Percentiles rank a stretch among this genome's conserved stretches.
Conservation (phyloP, 2,329 filamentous ascomycete species). For the Scedosporium apiospermum region DNA sequence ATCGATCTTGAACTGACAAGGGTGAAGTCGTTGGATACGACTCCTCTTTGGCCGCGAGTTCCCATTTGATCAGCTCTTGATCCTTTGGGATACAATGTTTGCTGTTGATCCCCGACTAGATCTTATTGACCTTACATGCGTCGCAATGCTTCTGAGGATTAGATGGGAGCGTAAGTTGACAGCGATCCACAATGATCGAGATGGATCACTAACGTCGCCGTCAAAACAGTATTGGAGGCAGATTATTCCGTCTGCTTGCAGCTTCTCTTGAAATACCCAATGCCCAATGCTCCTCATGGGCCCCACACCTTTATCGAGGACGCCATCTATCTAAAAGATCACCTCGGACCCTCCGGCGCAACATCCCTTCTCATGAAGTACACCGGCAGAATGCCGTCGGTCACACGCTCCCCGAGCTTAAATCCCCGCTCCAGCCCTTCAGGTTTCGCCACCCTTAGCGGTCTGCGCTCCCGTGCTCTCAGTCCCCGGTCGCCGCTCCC, state of each 20-base stretch:
- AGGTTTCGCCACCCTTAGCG: slow-evolving; percentile 21
- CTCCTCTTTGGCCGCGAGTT: slow-evolving; percentile 92
- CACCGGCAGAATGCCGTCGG: slow-evolving; percentile 43
- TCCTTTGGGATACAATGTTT: slow-evolving; percentile 87
- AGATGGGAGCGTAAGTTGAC: slow-evolving; percentile 68
- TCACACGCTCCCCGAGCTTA: slow-evolving; percentile 14
- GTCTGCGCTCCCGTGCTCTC: slow-evolving; percentile 30
- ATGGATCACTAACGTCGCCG: slow-evolving; percentile 15
- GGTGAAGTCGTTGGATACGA: slow-evolving; percentile 74
- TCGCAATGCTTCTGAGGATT: slow-evolving; percentile 87
- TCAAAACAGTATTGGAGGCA: slow-evolving; percentile 59
- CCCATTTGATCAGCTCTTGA: slow-evolving; percentile 71
- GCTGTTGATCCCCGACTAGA: slow-evolving; percentile 73
- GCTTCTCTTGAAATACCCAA: slow-evolving; percentile 74
- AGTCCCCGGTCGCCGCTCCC: slow-evolving; percentile 34
- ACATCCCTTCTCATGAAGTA: slow-evolving; percentile 62
- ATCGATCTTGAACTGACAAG: not conserved
- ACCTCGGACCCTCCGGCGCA: slow-evolving; percentile 54
- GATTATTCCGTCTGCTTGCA: slow-evolving; percentile 83
- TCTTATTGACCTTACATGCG: slow-evolving; percentile 81
- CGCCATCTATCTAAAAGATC: slow-evolving; percentile 62
- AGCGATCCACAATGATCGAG: not conserved
- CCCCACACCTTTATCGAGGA: slow-evolving; percentile 80
- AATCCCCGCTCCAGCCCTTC: slow-evolving; percentile 20
- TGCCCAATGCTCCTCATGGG: slow-evolving; percentile 49